phyloP scores from a whole-genome alignment of 257 asterid species.

The Forsythia suspensa region DNA sequence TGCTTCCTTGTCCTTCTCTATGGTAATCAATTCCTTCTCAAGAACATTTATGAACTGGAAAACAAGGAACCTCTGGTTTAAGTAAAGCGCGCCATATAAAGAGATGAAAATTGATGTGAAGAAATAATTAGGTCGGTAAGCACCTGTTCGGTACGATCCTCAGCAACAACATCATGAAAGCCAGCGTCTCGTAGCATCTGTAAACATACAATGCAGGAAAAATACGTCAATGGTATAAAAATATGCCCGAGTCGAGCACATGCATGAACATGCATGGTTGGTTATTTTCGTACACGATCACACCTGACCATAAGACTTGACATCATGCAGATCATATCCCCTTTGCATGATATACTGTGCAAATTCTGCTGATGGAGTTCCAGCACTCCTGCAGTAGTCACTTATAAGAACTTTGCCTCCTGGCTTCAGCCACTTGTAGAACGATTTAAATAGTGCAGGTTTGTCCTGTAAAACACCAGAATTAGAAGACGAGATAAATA shows the following conservation, averaged over 20 bases:
- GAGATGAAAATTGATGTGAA: background rate
- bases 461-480: constrained; percentile 66
- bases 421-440: constrained; percentile 97
- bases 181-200: constrained; percentile 97
- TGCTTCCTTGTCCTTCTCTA: constrained; percentile 73
- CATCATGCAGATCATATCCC: constrained; percentile 86
- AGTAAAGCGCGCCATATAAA: background rate
- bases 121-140: background rate
- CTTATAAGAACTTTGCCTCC: constrained; percentile 91
- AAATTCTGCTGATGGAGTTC: constrained; percentile 69
- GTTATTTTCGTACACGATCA: background rate
- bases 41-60: constrained; percentile 81
- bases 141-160: constrained; percentile 96
- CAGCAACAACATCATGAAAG: constrained; percentile 76
- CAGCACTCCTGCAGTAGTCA: constrained; percentile 89
- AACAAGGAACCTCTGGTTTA: background rate
- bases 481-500: background rate
- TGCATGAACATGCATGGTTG: background rate
- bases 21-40: constrained; percentile 62
- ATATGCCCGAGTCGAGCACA: background rate
- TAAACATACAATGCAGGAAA: constrained; percentile 12
- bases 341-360: constrained; percentile 79
- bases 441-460: constrained; percentile 78
- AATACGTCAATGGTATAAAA: background rate
- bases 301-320: constrained; percentile 86